Conservation (phyloP, 306 rosid genomes). For the Corylus heterophylla region DNA sequence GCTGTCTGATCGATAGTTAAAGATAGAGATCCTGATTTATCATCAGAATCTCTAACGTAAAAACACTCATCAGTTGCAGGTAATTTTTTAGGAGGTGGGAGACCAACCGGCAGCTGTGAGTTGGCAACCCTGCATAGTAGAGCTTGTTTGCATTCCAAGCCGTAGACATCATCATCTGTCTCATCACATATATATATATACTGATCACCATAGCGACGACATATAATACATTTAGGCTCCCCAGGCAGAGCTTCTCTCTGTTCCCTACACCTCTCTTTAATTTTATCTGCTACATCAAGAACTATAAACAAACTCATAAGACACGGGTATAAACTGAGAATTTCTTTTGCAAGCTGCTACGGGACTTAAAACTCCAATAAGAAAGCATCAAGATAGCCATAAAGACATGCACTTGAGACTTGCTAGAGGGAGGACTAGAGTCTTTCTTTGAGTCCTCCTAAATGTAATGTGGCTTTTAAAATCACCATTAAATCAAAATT, state of each 20-base stretch:
- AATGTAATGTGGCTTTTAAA: too few relatives aligned
- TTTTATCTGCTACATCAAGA: constrained; percentile 39
- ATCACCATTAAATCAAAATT: too few relatives aligned
- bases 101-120: constrained; percentile 21
- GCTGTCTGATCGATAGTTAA: constrained; percentile 36
- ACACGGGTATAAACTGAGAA: constrained; percentile 8
- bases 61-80: constrained; percentile 72
- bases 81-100: constrained; percentile 36
- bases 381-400: neutral
- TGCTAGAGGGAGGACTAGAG: too few relatives aligned
- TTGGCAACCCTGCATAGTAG: constrained; percentile 43
- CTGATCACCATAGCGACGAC: constrained; percentile 76
- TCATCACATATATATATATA: constrained; percentile 73
- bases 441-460: too few relatives aligned
- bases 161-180: constrained; percentile 84
- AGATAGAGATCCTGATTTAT: constrained; percentile 30
- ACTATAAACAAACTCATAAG: constrained; percentile 11
- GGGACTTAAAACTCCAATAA: neutral
- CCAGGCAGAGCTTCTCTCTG: constrained; percentile 73
- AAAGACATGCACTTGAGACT: neutral
- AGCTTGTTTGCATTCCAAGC: constrained; percentile 78
- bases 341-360: neutral
- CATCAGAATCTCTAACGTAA: constrained; percentile 56
- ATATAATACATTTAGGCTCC: constrained; percentile 71
- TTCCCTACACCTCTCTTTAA: constrained; percentile 55